phyloP scores from a whole-genome alignment of 1,139 yeast species.

The Candida dubliniensis region DNA sequence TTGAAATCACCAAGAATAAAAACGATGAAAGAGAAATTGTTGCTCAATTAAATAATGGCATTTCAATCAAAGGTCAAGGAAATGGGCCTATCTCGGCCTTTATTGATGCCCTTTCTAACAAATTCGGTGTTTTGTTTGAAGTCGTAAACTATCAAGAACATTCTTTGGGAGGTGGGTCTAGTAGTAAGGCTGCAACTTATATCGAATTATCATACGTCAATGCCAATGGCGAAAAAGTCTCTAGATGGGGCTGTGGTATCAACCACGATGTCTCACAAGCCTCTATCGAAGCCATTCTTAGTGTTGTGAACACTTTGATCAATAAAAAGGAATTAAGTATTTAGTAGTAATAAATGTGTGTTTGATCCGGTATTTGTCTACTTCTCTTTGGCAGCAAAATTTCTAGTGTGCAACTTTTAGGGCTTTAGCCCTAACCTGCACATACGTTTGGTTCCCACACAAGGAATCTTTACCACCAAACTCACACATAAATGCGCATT shows the following conservation, averaged over 20 bases:
- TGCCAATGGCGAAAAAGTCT: constrained; percentile 25
- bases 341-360: constrained; percentile 4
- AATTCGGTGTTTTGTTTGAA: constrained; percentile 36
- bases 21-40: constrained; percentile 29
- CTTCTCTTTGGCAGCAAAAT: background rate
- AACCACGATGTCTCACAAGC: constrained; percentile 48
- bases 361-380: background rate
- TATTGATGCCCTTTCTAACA: constrained; percentile 39
- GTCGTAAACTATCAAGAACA: constrained; percentile 48
- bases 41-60: constrained; percentile 27
- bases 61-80: constrained; percentile 65
- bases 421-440: constrained; percentile 1
- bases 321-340: constrained; percentile 21
- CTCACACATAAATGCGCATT: too few species aligned
- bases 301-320: constrained; percentile 39
- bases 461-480: too few species aligned
- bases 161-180: constrained; percentile 44
- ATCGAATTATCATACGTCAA: constrained; percentile 39
- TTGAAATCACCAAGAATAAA: constrained; percentile 30
- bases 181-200: constrained; percentile 48
- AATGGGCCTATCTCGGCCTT: constrained; percentile 89
- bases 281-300: constrained; percentile 47
- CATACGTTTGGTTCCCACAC: background rate
- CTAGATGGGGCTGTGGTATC: constrained; percentile 49
- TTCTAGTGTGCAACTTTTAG: background rate